These are phyloP conservation scores for Podila verticillata DNA, from an alignment of 192 early-diverging fungal species.

Conservation along the genomic window DNA sequence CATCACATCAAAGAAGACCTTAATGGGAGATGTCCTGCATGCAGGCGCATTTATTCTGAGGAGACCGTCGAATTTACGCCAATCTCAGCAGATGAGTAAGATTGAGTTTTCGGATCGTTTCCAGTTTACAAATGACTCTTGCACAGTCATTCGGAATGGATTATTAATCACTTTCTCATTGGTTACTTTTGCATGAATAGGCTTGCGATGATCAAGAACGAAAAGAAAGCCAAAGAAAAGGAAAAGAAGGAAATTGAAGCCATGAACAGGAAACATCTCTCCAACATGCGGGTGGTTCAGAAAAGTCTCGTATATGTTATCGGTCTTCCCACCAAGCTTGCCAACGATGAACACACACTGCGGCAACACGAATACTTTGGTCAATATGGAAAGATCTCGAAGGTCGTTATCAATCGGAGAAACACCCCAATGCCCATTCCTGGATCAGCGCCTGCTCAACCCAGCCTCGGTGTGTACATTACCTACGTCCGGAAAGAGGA, in stretches of 20 bases:
- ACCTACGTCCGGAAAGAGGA: conserved; percentile 94
- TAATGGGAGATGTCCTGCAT: conserved; percentile 96
- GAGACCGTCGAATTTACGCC: conserved; percentile 89
- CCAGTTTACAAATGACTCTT: neutral
- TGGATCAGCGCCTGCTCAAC: conserved; percentile 52
- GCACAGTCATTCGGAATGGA: neutral
- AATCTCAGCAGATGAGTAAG: conserved; percentile 91
- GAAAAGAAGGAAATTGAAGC: conserved; percentile 92
- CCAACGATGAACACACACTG: conserved; percentile 89
- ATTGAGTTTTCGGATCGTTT: conserved; percentile 11
- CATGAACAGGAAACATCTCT: conserved; percentile 79
- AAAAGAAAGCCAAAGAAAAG: conserved; percentile 81
- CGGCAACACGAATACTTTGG: conserved; percentile 94
- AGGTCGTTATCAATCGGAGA: conserved; percentile 90
- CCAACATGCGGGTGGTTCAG: conserved; percentile 95
- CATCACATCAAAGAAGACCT: conserved; percentile 96
- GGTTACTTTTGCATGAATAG: conserved; percentile 20
- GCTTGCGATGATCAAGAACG: conserved; percentile 62
- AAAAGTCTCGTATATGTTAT: conserved; percentile 99
- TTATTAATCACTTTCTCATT: conserved; percentile 1
- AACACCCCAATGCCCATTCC: conserved; percentile 54
- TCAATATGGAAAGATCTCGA: conserved; percentile 96
- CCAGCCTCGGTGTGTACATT: conserved; percentile 88
- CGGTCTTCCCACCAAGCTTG: conserved; percentile 85
- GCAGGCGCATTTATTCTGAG: conserved; percentile 91